phyloP scores from a whole-genome alignment of 2,329 filamentous ascomycete genomes.

The Paecilomyces variotii region DNA sequence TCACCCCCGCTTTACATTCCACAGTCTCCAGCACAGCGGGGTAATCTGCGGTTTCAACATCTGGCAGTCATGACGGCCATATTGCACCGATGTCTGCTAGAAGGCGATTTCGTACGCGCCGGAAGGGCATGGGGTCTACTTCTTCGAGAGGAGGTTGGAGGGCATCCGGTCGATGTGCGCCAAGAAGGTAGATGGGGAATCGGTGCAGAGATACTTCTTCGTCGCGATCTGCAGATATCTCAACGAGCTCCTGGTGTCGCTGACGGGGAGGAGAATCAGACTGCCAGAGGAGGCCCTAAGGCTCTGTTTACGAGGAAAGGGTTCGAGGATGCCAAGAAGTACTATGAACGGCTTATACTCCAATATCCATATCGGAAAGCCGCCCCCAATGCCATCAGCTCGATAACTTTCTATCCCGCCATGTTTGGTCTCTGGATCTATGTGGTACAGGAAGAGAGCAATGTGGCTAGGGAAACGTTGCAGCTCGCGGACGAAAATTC shows the following conservation, averaged over 20 bases:
- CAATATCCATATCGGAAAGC: constrained; percentile 64
- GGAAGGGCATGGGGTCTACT: constrained; percentile 68
- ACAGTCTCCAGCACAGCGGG: constrained; percentile 21
- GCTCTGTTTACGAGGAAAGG: constrained; percentile 40
- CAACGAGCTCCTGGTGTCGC: constrained; percentile 4
- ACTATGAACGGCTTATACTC: constrained; percentile 71
- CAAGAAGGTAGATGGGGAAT: constrained; percentile 68
- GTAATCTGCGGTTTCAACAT: constrained; percentile 43
- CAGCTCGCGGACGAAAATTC: constrained; percentile 13
- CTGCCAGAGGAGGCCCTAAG: constrained; percentile 5
- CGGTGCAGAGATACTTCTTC: constrained; percentile 75
- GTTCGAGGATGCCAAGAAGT: constrained; percentile 53
- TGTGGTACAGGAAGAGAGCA: constrained; percentile 56
- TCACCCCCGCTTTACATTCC: constrained; percentile 27
- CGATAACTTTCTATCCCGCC: constrained; percentile 71
- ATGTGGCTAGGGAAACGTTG: constrained; percentile 33
- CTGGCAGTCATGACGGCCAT: constrained; percentile 60
- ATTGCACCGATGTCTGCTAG: constrained; percentile 63
- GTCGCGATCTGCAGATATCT: constrained; percentile 32
- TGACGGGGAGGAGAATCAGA: not conserved
- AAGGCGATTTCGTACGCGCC: constrained; percentile 63
- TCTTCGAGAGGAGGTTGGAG: constrained; percentile 52
- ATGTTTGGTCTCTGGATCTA: constrained; percentile 78
- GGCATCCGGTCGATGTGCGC: constrained; percentile 58
- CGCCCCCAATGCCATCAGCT: constrained; percentile 52